Conservation (phyloP, 768 basidiomycete species). For the Rhodotorula diobovata region DNA sequence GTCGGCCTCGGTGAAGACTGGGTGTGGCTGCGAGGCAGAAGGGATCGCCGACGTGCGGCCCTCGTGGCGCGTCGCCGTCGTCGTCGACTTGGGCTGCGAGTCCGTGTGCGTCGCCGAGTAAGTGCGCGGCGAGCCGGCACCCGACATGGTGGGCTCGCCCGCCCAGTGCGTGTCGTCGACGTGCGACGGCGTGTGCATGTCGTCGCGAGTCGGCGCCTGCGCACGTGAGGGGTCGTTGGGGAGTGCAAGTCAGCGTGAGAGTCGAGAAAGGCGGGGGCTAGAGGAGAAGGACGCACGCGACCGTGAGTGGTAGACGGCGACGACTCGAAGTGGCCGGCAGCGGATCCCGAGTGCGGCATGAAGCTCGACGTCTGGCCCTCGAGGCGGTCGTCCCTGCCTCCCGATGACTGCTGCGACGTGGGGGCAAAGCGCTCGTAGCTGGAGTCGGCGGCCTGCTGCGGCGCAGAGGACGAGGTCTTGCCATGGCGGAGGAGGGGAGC, state of each 20-base stretch:
- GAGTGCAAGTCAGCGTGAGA: background rate
- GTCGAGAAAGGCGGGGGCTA: background rate
- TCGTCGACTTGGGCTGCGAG: too few species aligned
- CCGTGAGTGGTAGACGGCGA: background rate
- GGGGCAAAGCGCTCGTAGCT: background rate
- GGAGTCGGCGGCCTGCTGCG: background rate
- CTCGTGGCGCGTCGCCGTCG: too few species aligned
- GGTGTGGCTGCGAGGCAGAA: too few species aligned
- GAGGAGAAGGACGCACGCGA: background rate
- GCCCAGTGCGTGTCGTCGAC: background rate
- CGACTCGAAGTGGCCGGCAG: background rate
- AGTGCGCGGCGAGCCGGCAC: background rate
- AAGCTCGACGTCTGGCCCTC: background rate
- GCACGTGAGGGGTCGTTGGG: background rate
- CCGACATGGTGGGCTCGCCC: background rate
- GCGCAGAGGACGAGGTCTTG: too few species aligned
- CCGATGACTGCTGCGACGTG: background rate
- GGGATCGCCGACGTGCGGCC: too few species aligned
- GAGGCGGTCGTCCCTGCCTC: background rate
- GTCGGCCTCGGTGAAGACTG: too few species aligned
- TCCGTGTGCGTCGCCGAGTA: too few species aligned
- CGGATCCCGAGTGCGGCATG: background rate
- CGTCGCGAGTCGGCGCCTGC: background rate
- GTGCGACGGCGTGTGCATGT: background rate
- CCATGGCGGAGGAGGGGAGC: too few species aligned